Evolutionary conservation across 768 basidiomycete genomes (phyloP).

Genomic region (Leccinum incarnatum): DNA sequence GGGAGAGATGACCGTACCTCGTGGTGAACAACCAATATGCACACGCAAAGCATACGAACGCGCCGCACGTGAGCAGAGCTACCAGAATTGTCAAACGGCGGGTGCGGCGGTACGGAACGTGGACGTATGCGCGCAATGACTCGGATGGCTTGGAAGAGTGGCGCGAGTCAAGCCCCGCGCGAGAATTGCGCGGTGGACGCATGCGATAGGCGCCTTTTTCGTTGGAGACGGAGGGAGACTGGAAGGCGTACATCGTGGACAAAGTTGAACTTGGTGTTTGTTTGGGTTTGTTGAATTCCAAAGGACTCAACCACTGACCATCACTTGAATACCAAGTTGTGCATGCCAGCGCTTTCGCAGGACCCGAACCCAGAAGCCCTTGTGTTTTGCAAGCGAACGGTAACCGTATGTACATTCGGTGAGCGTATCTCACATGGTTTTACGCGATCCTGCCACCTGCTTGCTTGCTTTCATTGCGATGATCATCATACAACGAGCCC

Average conservation of each 20-base stretch:
- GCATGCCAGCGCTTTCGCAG: too few species aligned
- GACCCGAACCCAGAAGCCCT: too few species aligned
- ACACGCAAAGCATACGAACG: conserved; percentile 51
- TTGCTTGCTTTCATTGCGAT: too few species aligned
- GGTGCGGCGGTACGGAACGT: conserved; percentile 26
- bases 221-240: conserved; percentile 62
- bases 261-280: neutral
- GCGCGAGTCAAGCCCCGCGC: conserved; percentile 19
- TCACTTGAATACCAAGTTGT: too few species aligned
- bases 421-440: too few species aligned
- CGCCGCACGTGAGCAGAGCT: conserved; percentile 44
- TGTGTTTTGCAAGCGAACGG: too few species aligned
- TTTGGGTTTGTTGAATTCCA: conserved; percentile 3
- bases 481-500: too few species aligned
- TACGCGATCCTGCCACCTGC: too few species aligned
- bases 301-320: too few species aligned
- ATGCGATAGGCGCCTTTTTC: conserved; percentile 69
- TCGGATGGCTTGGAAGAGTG: conserved; percentile 11
- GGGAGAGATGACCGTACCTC: conserved; percentile 47
- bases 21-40: conserved; percentile 65
- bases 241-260: conserved; percentile 21
- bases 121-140: neutral
- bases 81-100: conserved; percentile 43
- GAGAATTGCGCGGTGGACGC: conserved; percentile 40
- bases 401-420: too few species aligned